Evolutionary conservation across 352 stramenopile species (phyloP), one percentile per base, ranked within the genome.

Genomic region (Globisporangium canariense): DNA sequence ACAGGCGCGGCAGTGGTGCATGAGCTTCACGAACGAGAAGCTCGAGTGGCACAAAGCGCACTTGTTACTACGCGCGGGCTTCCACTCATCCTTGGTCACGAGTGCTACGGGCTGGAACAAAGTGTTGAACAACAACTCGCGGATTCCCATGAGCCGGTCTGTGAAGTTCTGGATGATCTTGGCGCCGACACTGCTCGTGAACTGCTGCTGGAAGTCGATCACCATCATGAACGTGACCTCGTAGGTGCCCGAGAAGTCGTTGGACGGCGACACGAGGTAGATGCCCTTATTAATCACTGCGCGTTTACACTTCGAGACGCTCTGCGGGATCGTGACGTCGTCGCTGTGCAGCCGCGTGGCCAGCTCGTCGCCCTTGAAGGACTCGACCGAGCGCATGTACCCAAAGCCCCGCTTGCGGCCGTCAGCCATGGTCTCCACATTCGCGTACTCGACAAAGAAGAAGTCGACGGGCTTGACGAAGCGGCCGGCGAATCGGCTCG

Each of bases 391-490:
- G 18, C 86, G 82, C 58, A 94, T 70, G 62, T 93, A 94, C 7
- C 82, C 83, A 55, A 89, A 93, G 25, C 83, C 82, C 18, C 86
- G 83, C 34, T 79, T 80, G 16, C 77, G 76, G 13, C 85, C 85
- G 25, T 91, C 80, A 1, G 71, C 68, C 52, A 90, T 76, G 4
- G 72, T 79, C 60, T 94, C 86, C 32, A 93, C 77, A 58, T 92
- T 92, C 45, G 84, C 80, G 32, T 93, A 95, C 70, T 95, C 87
- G 41, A 94, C 83, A 66, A 94, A 95, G 60, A 93, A 91, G 50
- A 95, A 92, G 58, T 95, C 87, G 11, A 91, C 74, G 38, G 85
- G 84, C 65, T 93, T 94, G 47, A 91, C 83, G 38, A 94, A 91
- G 1, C 85, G 79, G 0, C 85, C 86, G 2, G 85, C 85, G 41